phyloP scores from a whole-genome alignment of 805 yeast genomes.

The Wickerhamomyces alni region DNA sequence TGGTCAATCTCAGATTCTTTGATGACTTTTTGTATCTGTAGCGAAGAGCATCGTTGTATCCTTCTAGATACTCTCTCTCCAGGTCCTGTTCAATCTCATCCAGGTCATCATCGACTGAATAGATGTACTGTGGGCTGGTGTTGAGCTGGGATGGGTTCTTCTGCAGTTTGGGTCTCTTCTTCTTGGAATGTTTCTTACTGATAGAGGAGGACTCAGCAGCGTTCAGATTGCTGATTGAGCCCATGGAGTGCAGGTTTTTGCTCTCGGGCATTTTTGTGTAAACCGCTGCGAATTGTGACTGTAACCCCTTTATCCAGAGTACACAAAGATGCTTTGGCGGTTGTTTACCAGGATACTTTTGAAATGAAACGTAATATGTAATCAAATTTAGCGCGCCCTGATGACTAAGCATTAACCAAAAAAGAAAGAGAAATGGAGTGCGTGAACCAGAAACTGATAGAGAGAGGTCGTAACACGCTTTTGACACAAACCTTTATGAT shows the following conservation, averaged over 20 bases:
- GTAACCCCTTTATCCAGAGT: too few relatives aligned
- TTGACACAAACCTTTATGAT: too few relatives aligned
- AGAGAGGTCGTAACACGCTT: too few relatives aligned
- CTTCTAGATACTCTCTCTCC: slow-evolving; percentile 60
- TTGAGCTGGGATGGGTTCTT: neutral
- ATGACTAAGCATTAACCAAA: too few relatives aligned
- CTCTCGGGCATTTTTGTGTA: neutral
- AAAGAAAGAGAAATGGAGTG: too few relatives aligned
- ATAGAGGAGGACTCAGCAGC: slow-evolving; percentile 6
- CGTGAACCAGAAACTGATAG: too few relatives aligned
- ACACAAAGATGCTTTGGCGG: too few relatives aligned
- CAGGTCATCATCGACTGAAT: slow-evolving; percentile 79
- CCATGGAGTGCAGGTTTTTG: too few relatives aligned
- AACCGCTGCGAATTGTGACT: too few relatives aligned
- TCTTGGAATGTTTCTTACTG: neutral
- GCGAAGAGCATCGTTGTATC: slow-evolving; percentile 64
- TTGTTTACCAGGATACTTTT: too few relatives aligned
- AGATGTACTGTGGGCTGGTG: slow-evolving; percentile 32
- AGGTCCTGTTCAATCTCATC: slow-evolving; percentile 61
- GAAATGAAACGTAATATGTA: too few relatives aligned
- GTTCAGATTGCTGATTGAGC: slow-evolving; percentile 4
- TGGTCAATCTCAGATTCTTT: slow-evolving; percentile 12
- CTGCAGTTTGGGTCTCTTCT: neutral
- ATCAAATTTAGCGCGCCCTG: too few relatives aligned
- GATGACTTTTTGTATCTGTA: slow-evolving; percentile 32